Evolutionary conservation across 805 yeast species (phyloP), one percentile per base, ranked within the genome.

Genomic region (Wickerhamomyces strasburgensis): DNA sequence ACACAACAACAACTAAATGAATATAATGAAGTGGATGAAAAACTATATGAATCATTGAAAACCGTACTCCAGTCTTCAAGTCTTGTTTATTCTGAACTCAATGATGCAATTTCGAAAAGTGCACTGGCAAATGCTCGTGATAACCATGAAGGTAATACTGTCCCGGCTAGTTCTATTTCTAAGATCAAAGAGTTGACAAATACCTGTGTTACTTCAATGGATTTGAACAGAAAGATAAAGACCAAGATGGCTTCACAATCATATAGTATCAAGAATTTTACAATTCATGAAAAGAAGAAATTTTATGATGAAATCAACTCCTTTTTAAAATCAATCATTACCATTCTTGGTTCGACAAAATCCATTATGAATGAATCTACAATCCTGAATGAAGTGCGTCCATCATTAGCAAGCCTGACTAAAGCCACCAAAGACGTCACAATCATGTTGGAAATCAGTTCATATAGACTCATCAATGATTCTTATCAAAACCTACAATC

Each of bases 391-490:
- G 96, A 85, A 38, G 81, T 82, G 5, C 67, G 95, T 40, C 80
- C 89, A 6, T 76, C 84, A 5, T 72, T 90, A 61, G 85, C 95
- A 0, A 75, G 78, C 26, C 65, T 90, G 40, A 89, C 97, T 0
- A 78, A 86, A 46, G 84, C 89, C 3, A 86, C 96, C 4, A 90
- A 90, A 52, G 98, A 90, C 53, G 83, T 90, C 13, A 88, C 97
- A 0, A 79, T 86, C n/a, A 68, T 85, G 48, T 62, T 89, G 29
- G 96, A 89, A 55, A 68, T 72, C 28, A 75, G 83, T 41, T 67
- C 80, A 14, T 74, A 70, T 54, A 62, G 67, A 38, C 33, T 54
- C 37, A 50, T 54, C 28, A 54, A 54, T 33, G 59, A 54, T 23
- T 35, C 51, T 0, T 39, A 44, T 25, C 29, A 35, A 8, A 32